These are phyloP conservation scores for Westerdykella ornata DNA, from an alignment of 2,329 filamentous ascomycete species.

Conservation along the genomic window DNA sequence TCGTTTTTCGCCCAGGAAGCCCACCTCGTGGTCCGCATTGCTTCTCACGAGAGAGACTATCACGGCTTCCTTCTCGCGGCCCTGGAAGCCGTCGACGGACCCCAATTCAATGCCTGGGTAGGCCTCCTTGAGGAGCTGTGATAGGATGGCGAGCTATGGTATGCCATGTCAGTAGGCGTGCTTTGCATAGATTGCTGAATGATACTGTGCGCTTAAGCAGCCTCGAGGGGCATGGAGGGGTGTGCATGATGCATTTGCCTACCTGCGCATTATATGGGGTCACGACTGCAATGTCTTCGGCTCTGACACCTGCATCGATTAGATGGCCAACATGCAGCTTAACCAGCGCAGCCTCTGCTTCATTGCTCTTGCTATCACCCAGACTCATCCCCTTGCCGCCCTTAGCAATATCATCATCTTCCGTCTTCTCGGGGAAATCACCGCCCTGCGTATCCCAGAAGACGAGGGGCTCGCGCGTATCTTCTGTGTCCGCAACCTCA, in stretches of 20 bases:
- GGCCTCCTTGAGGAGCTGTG: slow-evolving; percentile 66
- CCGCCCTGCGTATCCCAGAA: slow-evolving; percentile 97
- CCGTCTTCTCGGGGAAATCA: slow-evolving; percentile 75
- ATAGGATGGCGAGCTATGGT: slow-evolving; percentile 64
- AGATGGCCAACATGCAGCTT: slow-evolving; percentile 68
- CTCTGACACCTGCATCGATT: slow-evolving; percentile 68
- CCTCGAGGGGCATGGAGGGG: background rate
- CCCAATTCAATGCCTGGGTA: slow-evolving; percentile 89
- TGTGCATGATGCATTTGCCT: slow-evolving; percentile 18
- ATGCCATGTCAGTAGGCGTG: slow-evolving; percentile 12
- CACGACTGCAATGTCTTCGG: slow-evolving; percentile 84
- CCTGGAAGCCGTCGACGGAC: slow-evolving; percentile 95
- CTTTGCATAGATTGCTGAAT: background rate
- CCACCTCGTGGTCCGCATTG: slow-evolving; percentile 79
- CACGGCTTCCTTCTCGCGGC: slow-evolving; percentile 92
- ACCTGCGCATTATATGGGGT: slow-evolving; percentile 96
- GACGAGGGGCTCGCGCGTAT: slow-evolving; percentile 79
- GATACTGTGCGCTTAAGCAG: slow-evolving; percentile 4
- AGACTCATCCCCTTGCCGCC: slow-evolving; percentile 46
- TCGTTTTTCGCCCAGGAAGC: slow-evolving; percentile 87
- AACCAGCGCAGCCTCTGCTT: slow-evolving; percentile 79
- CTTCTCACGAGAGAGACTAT: slow-evolving; percentile 91
- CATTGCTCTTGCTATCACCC: slow-evolving; percentile 82
- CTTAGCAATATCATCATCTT: slow-evolving; percentile 58
- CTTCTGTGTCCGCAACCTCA: slow-evolving; percentile 69